Base-by-base conservation (phyloP, 1,139 yeast genomes). In the Spathaspora sp. region DNA sequence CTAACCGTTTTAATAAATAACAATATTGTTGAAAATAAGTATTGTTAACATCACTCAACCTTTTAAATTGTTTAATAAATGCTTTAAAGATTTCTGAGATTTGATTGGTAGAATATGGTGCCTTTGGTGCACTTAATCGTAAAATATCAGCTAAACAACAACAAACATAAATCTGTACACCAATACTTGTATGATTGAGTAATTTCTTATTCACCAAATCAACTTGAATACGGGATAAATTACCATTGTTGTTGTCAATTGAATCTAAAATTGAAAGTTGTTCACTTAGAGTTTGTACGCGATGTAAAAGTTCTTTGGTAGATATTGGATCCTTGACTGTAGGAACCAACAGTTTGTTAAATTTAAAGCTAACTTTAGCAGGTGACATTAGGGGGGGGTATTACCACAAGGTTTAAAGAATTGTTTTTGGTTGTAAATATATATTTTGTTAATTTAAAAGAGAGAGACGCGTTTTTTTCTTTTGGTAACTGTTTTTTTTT, bases 71-170 rank as follows among this genome's bases (percentile, higher is more conserved):
- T 31, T 69, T 67, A 53, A 85, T 75, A 56, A 89, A 81, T 6
- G 84, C 67, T 51, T 72, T 76, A 66, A 86, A 86, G n/a, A 85
- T 73, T 25, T 75, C 81, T 1, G 82, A 70, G 27, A 90, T 67
- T 52, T 86, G 85, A 1, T 68, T 55, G 31, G 82, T 82, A 1
- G 88, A 81, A 63, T 78, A 90, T 6, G 98, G 97, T 4, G 97
- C 96, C 63, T 90, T 89, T 0, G 97, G 97, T 0, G 97, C 97
- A 60, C 76, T 85, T 9, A 90, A 65, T 49, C 96, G 74, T 39
- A 91, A 65, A 11, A 91, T 71, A 61, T 90, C 96, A 3, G 91
- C 77, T 9, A 90, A 56, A 51, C 95, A 83, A 58, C 96, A 86
- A 15, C 95, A 84, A 2, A 79, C 78, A 50, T 75, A 81, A 0